Evolutionary conservation across 345 rosid genomes (phyloP).

Genomic region (Sisymbrium altissimum): DNA sequence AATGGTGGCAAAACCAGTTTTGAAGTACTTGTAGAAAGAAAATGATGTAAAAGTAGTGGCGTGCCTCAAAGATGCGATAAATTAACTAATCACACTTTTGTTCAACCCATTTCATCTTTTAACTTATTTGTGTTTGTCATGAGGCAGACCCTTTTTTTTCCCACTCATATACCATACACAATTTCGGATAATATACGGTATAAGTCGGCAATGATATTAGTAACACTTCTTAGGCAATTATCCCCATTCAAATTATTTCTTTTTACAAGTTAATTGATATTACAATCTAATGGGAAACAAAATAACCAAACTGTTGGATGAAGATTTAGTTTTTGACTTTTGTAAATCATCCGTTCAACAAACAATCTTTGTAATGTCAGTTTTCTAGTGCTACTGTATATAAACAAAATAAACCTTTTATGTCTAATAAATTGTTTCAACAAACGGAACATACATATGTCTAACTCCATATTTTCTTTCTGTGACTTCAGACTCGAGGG

Average conservation of each 20-base stretch:
- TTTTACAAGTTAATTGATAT: background rate
- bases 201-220: background rate
- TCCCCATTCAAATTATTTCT: background rate
- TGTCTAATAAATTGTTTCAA: background rate
- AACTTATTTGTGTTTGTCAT: background rate
- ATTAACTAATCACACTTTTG: conserved; percentile 17
- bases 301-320: background rate
- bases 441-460: background rate
- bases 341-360: background rate
- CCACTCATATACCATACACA: background rate
- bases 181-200: background rate
- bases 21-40: background rate
- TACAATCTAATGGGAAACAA: background rate
- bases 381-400: background rate
- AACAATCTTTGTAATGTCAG: background rate
- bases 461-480: background rate
- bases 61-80: conserved; percentile 9
- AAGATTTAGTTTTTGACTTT: background rate
- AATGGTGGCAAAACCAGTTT: background rate
- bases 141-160: background rate
- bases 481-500: background rate
- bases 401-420: background rate
- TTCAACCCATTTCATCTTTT: conserved; percentile 9
- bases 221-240: background rate
- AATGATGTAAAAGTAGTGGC: background rate